Conservation (phyloP, 2,329 filamentous ascomycete species). For the Trichophyton mentagrophytes region DNA sequence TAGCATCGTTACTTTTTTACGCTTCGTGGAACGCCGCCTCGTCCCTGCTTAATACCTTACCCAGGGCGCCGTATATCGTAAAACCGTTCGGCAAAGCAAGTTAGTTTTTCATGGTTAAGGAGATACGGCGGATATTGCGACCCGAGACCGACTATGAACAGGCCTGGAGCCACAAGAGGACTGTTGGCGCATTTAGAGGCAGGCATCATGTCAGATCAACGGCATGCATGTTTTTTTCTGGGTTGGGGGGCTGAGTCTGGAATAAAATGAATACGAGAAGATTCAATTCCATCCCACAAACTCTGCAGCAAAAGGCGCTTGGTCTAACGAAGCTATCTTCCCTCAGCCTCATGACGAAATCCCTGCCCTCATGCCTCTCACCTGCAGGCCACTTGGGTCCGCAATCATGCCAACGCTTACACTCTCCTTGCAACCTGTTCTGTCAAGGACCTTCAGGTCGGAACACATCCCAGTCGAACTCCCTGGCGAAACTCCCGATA, state of each 20-base stretch:
- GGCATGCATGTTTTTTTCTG: too few relatives aligned
- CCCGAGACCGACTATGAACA: constrained; percentile 16
- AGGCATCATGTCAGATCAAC: too few relatives aligned
- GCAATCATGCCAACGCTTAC: constrained; percentile 28
- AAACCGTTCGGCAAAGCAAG: background rate
- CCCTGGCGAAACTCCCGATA: background rate
- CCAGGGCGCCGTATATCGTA: background rate
- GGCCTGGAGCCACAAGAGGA: background rate
- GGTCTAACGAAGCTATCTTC: too few relatives aligned
- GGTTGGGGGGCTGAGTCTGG: too few relatives aligned
- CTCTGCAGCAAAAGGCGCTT: too few relatives aligned
- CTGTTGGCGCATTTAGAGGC: too few relatives aligned
- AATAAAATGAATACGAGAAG: too few relatives aligned
- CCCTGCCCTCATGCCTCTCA: too few relatives aligned
- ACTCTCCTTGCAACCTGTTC: constrained; percentile 25
- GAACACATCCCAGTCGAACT: background rate
- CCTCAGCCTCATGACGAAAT: too few relatives aligned
- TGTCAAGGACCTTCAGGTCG: background rate
- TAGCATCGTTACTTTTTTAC: background rate
- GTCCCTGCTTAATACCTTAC: background rate
- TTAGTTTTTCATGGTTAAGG: background rate
- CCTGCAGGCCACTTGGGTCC: constrained; percentile 4
- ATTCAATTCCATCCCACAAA: too few relatives aligned
- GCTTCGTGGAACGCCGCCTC: background rate
- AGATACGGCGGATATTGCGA: background rate